These are phyloP conservation scores for Mariannaea sp. DNA, from an alignment of 2,329 filamentous ascomycete species.

Conservation along the genomic window DNA sequence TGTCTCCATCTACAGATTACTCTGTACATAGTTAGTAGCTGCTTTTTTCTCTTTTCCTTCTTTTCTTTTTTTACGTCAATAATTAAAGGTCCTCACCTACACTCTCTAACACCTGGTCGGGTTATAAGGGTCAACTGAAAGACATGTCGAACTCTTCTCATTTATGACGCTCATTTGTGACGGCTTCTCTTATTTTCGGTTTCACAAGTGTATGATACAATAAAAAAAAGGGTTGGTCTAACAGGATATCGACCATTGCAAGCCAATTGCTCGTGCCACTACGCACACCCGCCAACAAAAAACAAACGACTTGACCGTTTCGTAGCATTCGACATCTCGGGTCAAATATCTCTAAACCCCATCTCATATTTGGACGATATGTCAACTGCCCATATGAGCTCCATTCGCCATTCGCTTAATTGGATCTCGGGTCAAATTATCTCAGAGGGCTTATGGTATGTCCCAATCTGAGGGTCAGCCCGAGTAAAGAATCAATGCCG, in stretches of 20 bases:
- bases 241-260: conserved; percentile 2
- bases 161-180: too few species aligned
- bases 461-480: background rate
- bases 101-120: too few species aligned
- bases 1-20: too few species aligned
- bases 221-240: conserved; percentile 13
- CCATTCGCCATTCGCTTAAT: background rate
- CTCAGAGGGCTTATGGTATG: background rate
- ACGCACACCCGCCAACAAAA: background rate
- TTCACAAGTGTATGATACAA: conserved; percentile 10
- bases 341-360: background rate
- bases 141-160: too few species aligned
- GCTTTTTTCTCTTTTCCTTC: too few species aligned
- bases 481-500: background rate
- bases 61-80: too few species aligned
- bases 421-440: background rate
- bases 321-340: background rate
- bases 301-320: background rate
- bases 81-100: too few species aligned
- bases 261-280: background rate
- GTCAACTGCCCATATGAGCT: background rate
- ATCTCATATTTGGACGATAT: background rate
- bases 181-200: background rate
- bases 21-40: too few species aligned
- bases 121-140: too few species aligned